Evolutionary conservation across 805 yeast genomes (phyloP), one percentile per base, ranked within the genome.

Genomic region (Blastobotrys americana): DNA sequence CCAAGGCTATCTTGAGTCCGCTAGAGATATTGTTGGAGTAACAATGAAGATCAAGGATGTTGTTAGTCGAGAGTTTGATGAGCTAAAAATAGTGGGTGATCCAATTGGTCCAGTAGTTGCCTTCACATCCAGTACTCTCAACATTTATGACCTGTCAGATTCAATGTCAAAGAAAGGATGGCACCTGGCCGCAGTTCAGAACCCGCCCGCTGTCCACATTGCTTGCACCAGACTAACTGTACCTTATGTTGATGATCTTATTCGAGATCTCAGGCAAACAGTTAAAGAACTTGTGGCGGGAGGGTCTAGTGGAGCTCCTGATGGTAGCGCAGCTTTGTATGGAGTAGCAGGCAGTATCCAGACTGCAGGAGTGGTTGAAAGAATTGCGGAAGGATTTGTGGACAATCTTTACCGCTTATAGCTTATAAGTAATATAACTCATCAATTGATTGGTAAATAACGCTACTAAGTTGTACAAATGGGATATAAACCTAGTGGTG

Each of bases 321-420:
- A 70, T 6, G 74, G 77, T 17, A 86, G 96, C 1, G 93, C 95
- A 13, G 95, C 93, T 2, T 60, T 90, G 37, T 90, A 90, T 58
- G 98, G 98, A 53, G 94, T 90, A 39, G 97, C 97, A 2, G 97
- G 96, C 5, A 84, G 93, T 57, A 77, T 93, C 18, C 69, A 76
- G 46, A 87, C 96, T 0, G 74, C 80, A 0, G 93, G 95, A 2
- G 79, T 93, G 10, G 96, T 88, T 8, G 95, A 84, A 47, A 72
- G 74, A 45, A 64, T 90, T 8, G 83, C 90, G 34, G 82, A 75
- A 10, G 89, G 84, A 0, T 90, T 90, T 59, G 65, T 93, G 21
- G 96, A 93, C 59, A 71, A 85, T 5, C 59, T 93, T 37, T 90
- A 87, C 63, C 83, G 86, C 47, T 33, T 63, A 16, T 56, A 45